Conservation (phyloP, 2,329 filamentous ascomycete species). For the Plenodomus tracheiphilus region DNA sequence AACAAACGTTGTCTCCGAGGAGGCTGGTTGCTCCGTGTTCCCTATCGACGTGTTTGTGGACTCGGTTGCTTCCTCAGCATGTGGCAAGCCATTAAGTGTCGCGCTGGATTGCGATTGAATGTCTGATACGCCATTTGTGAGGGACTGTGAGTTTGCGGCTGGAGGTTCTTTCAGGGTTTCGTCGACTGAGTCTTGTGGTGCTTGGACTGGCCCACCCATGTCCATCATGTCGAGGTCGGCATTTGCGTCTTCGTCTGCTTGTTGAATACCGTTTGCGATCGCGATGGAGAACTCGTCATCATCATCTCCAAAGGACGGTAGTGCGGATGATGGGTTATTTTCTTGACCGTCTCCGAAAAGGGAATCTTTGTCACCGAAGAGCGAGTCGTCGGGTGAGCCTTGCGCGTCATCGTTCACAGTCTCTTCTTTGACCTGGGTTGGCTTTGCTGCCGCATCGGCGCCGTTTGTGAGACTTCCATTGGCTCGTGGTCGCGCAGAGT, state of each 20-base stretch:
- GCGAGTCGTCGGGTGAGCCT: slow-evolving; percentile 72
- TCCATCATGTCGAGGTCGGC: slow-evolving; percentile 52
- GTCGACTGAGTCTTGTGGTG: slow-evolving; percentile 33
- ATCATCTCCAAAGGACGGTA: slow-evolving; percentile 68
- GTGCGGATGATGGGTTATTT: slow-evolving; percentile 48
- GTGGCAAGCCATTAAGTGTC: slow-evolving; percentile 54
- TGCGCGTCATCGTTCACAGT: slow-evolving; percentile 59
- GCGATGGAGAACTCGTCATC: slow-evolving; percentile 81
- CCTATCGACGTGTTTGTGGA: slow-evolving; percentile 23
- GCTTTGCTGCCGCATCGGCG: slow-evolving; percentile 36
- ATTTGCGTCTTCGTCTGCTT: slow-evolving; percentile 48
- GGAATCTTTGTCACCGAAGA: slow-evolving; percentile 83
- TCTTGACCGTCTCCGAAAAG: slow-evolving; percentile 77
- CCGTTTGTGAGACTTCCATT: slow-evolving; percentile 58
- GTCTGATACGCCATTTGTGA: slow-evolving; percentile 25
- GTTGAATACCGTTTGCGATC: slow-evolving; percentile 61
- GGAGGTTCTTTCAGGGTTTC: slow-evolving; percentile 26
- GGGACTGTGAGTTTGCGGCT: slow-evolving; percentile 11
- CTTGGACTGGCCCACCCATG: slow-evolving; percentile 48
- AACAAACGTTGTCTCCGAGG: slow-evolving; percentile 79
- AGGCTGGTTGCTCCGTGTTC: slow-evolving; percentile 49
- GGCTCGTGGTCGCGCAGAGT: slow-evolving; percentile 59
- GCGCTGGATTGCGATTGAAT: slow-evolving; percentile 16
- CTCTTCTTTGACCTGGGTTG: slow-evolving; percentile 27
- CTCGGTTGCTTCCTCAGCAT: slow-evolving; percentile 51